A percentile compares a stretch with the other conserved stretches of the same genome.
phyloP scores from a whole-genome alignment of 2,329 filamentous ascomycete species.

The Xylariaceae sp. region DNA sequence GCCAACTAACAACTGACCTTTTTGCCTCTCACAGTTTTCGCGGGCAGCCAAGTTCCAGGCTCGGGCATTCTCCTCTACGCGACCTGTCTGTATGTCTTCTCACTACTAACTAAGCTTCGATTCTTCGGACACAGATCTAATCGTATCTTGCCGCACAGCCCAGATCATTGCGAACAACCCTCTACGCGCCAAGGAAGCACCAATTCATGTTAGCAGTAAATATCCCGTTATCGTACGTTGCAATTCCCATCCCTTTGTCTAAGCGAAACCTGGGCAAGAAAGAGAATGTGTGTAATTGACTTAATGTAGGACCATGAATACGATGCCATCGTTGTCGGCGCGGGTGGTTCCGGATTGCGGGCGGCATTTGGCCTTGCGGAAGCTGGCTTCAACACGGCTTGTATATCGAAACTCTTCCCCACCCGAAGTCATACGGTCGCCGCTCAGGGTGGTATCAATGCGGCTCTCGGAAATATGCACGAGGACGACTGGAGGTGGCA shows the following conservation, averaged over 20 bases:
- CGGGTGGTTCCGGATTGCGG: slow-evolving; percentile 79
- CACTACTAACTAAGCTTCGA: neutral
- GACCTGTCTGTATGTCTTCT: slow-evolving; percentile 67
- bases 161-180: slow-evolving; percentile 85
- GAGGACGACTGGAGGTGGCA: slow-evolving; percentile 99
- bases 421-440: slow-evolving; percentile 85
- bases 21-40: slow-evolving; percentile 56
- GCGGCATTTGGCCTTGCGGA: slow-evolving; percentile 85
- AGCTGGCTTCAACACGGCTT: slow-evolving; percentile 87
- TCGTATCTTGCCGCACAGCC: slow-evolving; percentile 51
- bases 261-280: neutral
- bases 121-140: slow-evolving; percentile 12
- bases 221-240: slow-evolving; percentile 87
- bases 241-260: slow-evolving; percentile 7
- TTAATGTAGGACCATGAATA: slow-evolving; percentile 84
- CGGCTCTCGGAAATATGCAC: slow-evolving; percentile 93
- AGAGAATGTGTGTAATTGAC: slow-evolving; percentile 29
- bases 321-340: slow-evolving; percentile 92
- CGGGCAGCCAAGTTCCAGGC: slow-evolving; percentile 64
- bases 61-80: slow-evolving; percentile 85
- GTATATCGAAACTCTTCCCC: slow-evolving; percentile 85
- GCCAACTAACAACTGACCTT: too few relatives aligned
- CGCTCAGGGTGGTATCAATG: slow-evolving; percentile 83
- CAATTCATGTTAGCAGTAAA: slow-evolving; percentile 81
- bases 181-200: slow-evolving; percentile 90